Percentiles rank a stretch among this genome's conserved stretches.
Evolutionary conservation across 768 basidiomycete genomes (phyloP).

Genomic region (Termitomyces sp.): DNA sequence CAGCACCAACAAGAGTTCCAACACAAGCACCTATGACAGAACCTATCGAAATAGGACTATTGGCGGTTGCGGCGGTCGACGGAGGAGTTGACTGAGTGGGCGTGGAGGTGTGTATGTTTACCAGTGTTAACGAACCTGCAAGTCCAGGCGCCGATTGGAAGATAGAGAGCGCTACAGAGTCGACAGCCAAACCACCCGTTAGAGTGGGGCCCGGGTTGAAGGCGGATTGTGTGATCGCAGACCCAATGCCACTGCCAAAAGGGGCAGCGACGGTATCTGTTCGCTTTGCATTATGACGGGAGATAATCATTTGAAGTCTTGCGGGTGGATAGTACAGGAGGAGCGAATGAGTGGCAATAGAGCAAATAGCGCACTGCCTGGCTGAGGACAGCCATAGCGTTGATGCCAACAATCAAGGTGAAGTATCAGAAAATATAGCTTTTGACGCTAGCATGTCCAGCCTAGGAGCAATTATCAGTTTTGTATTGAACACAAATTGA

Average conservation of each 20-base stretch:
- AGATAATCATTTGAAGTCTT: constrained; percentile 7
- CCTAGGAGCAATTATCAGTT: no score
- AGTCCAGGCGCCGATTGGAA: constrained; percentile 2
- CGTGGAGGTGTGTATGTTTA: no score
- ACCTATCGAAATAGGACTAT: constrained; percentile 34
- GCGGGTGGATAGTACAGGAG: background rate
- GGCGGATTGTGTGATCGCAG: constrained; percentile 6
- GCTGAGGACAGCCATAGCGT: background rate
- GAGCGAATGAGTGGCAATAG: constrained; percentile 6
- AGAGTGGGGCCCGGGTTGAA: background rate
- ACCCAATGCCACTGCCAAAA: constrained; percentile 11
- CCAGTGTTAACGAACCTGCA: background rate
- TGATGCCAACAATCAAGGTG: background rate
- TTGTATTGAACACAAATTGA: background rate
- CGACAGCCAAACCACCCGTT: constrained; percentile 12
- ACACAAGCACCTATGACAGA: constrained; percentile 62
- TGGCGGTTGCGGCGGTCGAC: constrained; percentile 17
- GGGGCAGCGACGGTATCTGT: constrained; percentile 8
- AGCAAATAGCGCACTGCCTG: constrained; percentile 16
- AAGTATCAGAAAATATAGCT: background rate
- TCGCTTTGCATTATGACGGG: constrained; percentile 7
- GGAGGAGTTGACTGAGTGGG: constrained; percentile 11
- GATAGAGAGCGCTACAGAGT: constrained; percentile 1
- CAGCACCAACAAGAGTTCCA: constrained; percentile 50
- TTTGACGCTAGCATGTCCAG: no score